Percentiles rank a stretch among this genome's conserved stretches.
Evolutionary conservation across 805 yeast genomes (phyloP).

Genomic region (Wickerhamiella siamensis): DNA sequence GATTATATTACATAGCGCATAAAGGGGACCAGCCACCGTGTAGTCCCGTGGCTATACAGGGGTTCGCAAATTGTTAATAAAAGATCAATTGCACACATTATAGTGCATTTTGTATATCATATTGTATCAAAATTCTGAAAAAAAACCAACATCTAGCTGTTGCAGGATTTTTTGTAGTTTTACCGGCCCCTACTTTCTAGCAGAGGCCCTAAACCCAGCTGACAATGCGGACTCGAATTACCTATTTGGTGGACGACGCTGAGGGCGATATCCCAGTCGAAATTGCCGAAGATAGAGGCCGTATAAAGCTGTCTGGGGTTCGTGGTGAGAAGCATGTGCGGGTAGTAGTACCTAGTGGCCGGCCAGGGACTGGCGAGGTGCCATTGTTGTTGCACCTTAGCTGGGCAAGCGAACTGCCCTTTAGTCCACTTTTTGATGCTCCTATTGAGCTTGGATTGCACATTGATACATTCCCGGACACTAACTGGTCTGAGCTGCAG

Average conservation of each 20-base stretch:
- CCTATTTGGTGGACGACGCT: constrained; percentile 5
- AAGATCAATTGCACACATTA: no score
- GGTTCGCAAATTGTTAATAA: no score
- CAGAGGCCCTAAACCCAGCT: no score
- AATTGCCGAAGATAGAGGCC: not conserved
- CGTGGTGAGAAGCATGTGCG: constrained; percentile 11
- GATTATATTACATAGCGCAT: not conserved
- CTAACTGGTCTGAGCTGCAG: constrained; percentile 7
- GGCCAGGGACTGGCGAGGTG: not conserved
- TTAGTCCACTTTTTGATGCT: constrained; percentile 17
- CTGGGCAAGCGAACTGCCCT: constrained; percentile 7
- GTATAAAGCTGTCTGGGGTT: constrained; percentile 1
- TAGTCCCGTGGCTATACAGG: no score
- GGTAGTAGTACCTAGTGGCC: not conserved
- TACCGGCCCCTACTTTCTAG: no score
- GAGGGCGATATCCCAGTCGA: not conserved
- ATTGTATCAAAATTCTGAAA: no score
- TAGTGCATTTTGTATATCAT: no score
- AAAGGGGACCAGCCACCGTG: no score
- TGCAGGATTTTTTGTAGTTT: no score
- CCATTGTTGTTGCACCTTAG: constrained; percentile 4
- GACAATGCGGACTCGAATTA: constrained; percentile 5
- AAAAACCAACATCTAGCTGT: no score
- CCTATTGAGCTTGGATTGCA: constrained; percentile 19
- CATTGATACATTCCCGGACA: constrained; percentile 20